These are phyloP conservation scores for Aspergillus ostianus DNA, from an alignment of 495 filamentous ascomycete species.

Conservation along the genomic window DNA sequence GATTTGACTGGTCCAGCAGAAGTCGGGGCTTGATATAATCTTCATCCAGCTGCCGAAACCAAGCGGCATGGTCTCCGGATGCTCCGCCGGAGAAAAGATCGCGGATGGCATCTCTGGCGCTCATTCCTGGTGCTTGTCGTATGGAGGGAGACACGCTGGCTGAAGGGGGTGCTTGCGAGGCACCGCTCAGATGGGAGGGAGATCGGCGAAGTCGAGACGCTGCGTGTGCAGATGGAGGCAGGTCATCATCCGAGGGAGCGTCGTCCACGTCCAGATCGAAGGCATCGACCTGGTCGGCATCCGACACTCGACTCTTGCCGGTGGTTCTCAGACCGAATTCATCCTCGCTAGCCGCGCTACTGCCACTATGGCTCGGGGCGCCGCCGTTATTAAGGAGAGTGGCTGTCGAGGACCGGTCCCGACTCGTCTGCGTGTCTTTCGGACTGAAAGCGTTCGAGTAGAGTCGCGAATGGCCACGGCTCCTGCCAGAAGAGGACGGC, in stretches of 20 bases:
- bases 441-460: conserved; percentile 61
- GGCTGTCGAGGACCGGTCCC: conserved; percentile 42
- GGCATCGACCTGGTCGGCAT: conserved; percentile 53
- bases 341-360: conserved; percentile 48
- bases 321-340: conserved; percentile 44
- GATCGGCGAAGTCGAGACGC: conserved; percentile 52
- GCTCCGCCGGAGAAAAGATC: conserved; percentile 69
- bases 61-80: conserved; percentile 81
- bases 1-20: conserved; percentile 70
- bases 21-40: conserved; percentile 94
- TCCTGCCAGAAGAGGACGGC: conserved; percentile 43
- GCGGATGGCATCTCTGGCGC: conserved; percentile 65
- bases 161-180: conserved; percentile 25
- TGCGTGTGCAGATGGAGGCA: conserved; percentile 45
- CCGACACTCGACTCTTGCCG: conserved; percentile 61
- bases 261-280: conserved; percentile 46
- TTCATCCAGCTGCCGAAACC: conserved; percentile 93
- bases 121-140: conserved; percentile 32
- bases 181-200: conserved; percentile 47
- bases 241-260: conserved; percentile 47
- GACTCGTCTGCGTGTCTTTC: conserved; percentile 36
- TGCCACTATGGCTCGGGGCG: conserved; percentile 52
- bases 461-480: conserved; percentile 42
- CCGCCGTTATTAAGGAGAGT: conserved; percentile 34
- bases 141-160: conserved; percentile 31